Evolutionary conservation across 2,329 filamentous ascomycete species (phyloP).

Genomic region (Colletotrichum eremochloae): DNA sequence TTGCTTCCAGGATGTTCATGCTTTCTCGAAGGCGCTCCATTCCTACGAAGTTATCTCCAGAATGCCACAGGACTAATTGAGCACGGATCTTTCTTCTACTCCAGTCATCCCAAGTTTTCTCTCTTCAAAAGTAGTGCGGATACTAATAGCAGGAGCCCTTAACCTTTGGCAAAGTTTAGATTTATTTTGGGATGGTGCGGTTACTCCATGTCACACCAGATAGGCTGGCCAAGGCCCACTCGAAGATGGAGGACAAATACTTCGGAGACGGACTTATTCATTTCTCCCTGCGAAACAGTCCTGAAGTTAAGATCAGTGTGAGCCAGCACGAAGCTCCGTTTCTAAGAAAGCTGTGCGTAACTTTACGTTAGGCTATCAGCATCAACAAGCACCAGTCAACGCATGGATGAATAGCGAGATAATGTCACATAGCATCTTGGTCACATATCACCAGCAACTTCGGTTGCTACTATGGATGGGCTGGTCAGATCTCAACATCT

Average conservation of each 20-base stretch:
- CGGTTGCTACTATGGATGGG: neutral
- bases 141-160: neutral
- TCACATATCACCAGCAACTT: neutral
- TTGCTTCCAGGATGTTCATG: slow-evolving; percentile 7
- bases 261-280: neutral
- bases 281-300: no score
- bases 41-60: neutral
- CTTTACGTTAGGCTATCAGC: no score
- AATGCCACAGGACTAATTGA: neutral
- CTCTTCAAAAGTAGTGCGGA: neutral
- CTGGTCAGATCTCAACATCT: neutral
- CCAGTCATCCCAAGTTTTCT: slow-evolving; percentile 8
- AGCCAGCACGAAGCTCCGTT: neutral
- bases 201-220: neutral
- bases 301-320: no score
- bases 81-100: neutral
- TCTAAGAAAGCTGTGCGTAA: neutral
- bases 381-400: neutral
- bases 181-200: neutral
- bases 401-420: no score
- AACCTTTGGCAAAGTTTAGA: neutral
- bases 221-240: no score
- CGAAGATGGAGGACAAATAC: no score
- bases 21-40: neutral
- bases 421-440: no score